Percentiles rank a stretch among this genome's conserved stretches.
Conservation (phyloP, 2,329 filamentous ascomycete genomes). For the Dichotomopilus funicola region DNA sequence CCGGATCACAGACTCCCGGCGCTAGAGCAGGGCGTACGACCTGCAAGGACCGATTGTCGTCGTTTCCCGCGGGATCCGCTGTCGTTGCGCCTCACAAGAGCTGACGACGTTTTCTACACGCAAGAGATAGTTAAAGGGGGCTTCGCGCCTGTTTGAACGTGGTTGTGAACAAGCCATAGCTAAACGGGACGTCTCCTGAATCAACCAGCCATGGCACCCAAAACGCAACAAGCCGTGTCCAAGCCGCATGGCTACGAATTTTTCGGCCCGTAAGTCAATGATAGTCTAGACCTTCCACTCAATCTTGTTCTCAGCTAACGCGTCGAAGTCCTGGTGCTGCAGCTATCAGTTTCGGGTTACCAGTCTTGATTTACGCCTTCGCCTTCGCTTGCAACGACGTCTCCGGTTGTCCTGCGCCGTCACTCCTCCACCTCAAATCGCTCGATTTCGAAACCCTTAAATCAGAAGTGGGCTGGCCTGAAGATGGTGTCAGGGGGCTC, state of each 20-base stretch:
- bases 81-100: neutral
- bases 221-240: conserved; percentile 19
- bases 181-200: neutral
- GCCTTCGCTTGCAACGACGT: conserved; percentile 88
- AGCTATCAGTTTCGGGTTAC: conserved; percentile 72
- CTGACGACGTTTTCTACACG: too few relatives aligned
- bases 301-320: neutral
- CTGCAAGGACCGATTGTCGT: neutral
- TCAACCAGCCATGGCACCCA: conserved; percentile 17
- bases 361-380: conserved; percentile 70
- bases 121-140: neutral
- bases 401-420: conserved; percentile 82
- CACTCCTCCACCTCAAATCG: conserved; percentile 64
- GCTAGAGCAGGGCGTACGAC: neutral
- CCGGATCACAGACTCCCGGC: conserved; percentile 7
- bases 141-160: neutral
- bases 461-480: conserved; percentile 73
- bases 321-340: conserved; percentile 62
- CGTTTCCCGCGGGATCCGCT: neutral
- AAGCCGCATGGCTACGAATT: conserved; percentile 45
- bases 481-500: conserved; percentile 62
- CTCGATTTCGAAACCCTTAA: conserved; percentile 68
- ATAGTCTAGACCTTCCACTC: neutral
- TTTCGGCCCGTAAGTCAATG: conserved; percentile 39
- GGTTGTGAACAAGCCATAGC: neutral